Conservation (phyloP, 75 land plant genomes). For the Larix kaempferi region DNA sequence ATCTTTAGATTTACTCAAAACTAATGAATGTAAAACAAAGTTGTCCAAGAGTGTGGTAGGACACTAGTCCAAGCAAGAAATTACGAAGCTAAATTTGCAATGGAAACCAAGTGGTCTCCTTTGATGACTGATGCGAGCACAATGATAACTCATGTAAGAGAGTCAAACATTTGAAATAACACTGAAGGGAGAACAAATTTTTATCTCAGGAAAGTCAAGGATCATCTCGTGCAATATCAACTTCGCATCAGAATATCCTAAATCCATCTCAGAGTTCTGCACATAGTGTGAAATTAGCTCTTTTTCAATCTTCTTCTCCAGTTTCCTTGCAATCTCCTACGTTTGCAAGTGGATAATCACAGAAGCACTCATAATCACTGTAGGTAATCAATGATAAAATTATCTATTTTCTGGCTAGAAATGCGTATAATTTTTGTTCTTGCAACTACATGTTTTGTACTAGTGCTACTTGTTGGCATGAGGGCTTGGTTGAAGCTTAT, state of each 20-base stretch:
- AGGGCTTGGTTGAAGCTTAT: not conserved
- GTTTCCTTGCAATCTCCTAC: not conserved
- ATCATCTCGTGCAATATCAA: not conserved
- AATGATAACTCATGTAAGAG: not conserved
- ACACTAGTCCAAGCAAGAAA: not conserved
- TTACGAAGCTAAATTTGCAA: not conserved
- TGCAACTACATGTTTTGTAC: not conserved
- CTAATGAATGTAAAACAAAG: not conserved
- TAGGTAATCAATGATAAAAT: not conserved
- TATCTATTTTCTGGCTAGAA: not conserved
- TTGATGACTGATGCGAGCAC: not conserved
- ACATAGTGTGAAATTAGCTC: not conserved
- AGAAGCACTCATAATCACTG: not conserved
- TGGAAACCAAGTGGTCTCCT: not conserved
- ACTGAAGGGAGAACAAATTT: conserved; percentile 1
- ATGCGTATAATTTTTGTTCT: not conserved
- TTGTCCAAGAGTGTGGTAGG: not conserved
- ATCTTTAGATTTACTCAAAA: not conserved
- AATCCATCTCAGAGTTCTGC: not conserved
- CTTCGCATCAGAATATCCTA: not conserved
- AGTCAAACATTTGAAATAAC: not conserved
- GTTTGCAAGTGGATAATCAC: conserved; percentile 1
- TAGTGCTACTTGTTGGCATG: not conserved
- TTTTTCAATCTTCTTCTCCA: not conserved
- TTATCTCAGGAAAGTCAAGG: conserved; percentile 10